Conservation (phyloP, 371 early-diverging fungal species). For the Parasitella parasitica region DNA sequence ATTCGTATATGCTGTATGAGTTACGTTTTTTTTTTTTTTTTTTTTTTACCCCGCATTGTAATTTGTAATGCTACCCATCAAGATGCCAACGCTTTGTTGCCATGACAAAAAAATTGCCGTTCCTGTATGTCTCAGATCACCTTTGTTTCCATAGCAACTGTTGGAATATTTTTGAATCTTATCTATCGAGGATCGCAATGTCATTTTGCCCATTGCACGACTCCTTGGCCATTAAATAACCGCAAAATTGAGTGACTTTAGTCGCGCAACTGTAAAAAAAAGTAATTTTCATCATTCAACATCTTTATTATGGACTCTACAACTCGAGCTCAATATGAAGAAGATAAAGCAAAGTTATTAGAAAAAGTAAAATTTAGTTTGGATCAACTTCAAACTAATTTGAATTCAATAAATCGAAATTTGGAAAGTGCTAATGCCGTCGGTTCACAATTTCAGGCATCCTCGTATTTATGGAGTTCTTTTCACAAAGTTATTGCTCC, state of each 20-base stretch:
- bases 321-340: slow-evolving; percentile 23
- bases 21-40: too few species aligned
- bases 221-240: too few species aligned
- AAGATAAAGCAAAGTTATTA: slow-evolving; percentile 22
- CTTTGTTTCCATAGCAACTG: too few species aligned
- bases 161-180: too few species aligned
- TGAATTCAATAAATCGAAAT: slow-evolving; percentile 52
- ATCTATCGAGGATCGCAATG: too few species aligned
- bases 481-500: slow-evolving; percentile 34
- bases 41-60: background rate
- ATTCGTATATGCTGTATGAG: too few species aligned
- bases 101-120: background rate
- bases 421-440: slow-evolving; percentile 56
- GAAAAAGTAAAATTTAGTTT: slow-evolving; percentile 38
- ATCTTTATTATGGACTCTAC: background rate
- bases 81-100: background rate
- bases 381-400: slow-evolving; percentile 47
- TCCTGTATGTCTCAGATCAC: too few species aligned
- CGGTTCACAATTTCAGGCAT: slow-evolving; percentile 52
- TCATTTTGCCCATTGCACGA: too few species aligned
- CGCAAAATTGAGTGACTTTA: background rate
- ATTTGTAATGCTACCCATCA: background rate
- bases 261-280: background rate
- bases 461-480: slow-evolving; percentile 50
- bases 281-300: background rate